A percentile compares a stretch with the other conserved stretches of the same genome.
These are phyloP conservation scores for Phaeosphaeriaceae sp. DNA, from an alignment of 2,329 filamentous ascomycete genomes.

Conservation along the genomic window DNA sequence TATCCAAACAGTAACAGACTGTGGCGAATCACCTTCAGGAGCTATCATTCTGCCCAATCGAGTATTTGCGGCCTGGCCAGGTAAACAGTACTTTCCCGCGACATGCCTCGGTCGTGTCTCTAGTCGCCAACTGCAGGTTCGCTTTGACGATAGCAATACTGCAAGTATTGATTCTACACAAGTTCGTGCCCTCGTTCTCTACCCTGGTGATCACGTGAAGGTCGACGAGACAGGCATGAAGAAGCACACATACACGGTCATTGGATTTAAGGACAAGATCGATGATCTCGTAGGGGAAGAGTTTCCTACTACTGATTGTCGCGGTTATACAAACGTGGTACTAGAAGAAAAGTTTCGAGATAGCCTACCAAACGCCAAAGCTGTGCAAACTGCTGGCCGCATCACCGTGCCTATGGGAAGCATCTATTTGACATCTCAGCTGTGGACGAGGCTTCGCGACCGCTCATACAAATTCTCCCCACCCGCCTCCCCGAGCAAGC, in stretches of 20 bases:
- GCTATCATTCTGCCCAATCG: slow-evolving; percentile 56
- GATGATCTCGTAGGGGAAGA: slow-evolving; percentile 29
- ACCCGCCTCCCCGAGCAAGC: slow-evolving; percentile 20
- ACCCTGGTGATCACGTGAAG: slow-evolving; percentile 54
- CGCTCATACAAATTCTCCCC: slow-evolving; percentile 44
- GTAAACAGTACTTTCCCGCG: slow-evolving; percentile 64
- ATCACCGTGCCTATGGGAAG: slow-evolving; percentile 49
- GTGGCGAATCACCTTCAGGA: slow-evolving; percentile 23
- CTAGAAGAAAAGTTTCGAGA: slow-evolving; percentile 51
- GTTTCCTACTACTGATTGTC: slow-evolving; percentile 49
- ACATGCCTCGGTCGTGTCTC: slow-evolving; percentile 60
- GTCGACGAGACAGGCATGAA: slow-evolving; percentile 55
- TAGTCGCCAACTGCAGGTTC: slow-evolving; percentile 52
- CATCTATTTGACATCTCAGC: slow-evolving; percentile 53
- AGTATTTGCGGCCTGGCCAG: slow-evolving; percentile 65
- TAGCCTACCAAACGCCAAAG: slow-evolving; percentile 37
- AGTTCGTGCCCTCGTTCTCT: slow-evolving; percentile 53
- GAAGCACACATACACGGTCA: slow-evolving; percentile 52
- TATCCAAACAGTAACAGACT: slow-evolving; percentile 9
- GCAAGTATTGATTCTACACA: slow-evolving; percentile 49
- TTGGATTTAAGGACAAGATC: slow-evolving; percentile 51
- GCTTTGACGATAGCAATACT: slow-evolving; percentile 56
- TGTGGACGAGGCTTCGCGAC: slow-evolving; percentile 52
- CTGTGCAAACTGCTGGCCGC: slow-evolving; percentile 22
- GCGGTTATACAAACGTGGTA: slow-evolving; percentile 50